Base-by-base conservation (phyloP, 106 monocot genomes). In the Phalaenopsis aphrodite region DNA sequence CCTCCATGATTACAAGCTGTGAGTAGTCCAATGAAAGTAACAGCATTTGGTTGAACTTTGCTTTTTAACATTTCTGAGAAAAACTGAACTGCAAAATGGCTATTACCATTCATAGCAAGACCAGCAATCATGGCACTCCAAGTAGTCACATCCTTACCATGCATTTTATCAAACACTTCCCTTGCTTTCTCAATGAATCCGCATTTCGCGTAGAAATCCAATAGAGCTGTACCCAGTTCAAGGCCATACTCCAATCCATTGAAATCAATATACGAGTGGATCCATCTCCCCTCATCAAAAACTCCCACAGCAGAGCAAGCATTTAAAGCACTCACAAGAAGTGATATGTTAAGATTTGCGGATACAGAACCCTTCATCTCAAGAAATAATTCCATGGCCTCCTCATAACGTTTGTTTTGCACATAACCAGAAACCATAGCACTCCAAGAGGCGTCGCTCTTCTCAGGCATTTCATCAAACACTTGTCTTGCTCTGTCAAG, bases 61-160 rank as follows among this genome's bases (percentile, higher is more conserved):
- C 24, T 66, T 2, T 45, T 30, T 42, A 81, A 45, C 56, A 88
- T 88, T n/a, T 66, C 1, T 1, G 42, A 37, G 55, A 88, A 85
- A 5, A 78, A 1, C 10, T 85, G 83, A 23, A 88, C 24, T 14
- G 85, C 88, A 66, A 66, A 47, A 43, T 75, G 72, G 1, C 75
- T 72, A 17, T 68, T 39, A 15, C 85, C 85, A 56, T 85, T 85
- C 81, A 83, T 67, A 24, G 88, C 88, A 19, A 88, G 64, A 17
- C 85, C 83, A 42, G 57, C 55, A 52, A 88, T 83, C 83, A 85
- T 80, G 8, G 85, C 83, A 78, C 83, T 88, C 88, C 88, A 88
- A 36, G 69, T 19, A 4, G 73, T 75, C 11, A 45, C 52, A 78
- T 88, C 83, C 75, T 72, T 88, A 65, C 65, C 81, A 41, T 16